Evolutionary conservation across 1,139 yeast species (phyloP).

Genomic region (Eremothecium cymbalariae): DNA sequence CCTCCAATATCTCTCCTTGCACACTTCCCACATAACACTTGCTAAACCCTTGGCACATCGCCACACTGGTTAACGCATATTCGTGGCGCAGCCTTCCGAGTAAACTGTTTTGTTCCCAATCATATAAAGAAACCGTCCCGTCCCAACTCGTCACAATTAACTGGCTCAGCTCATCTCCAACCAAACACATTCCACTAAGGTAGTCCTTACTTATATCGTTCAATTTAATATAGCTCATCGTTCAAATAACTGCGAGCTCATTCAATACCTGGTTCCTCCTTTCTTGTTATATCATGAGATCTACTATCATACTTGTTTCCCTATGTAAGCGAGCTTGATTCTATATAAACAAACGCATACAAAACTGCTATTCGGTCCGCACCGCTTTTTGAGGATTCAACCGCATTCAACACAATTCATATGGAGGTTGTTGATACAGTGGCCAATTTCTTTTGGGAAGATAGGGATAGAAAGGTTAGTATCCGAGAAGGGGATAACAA

Average conservation of each 20-base stretch:
- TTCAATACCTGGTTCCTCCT: too few relatives aligned
- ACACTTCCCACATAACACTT: constrained; percentile 25
- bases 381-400: background rate
- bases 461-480: constrained; percentile 9
- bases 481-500: constrained; percentile 6
- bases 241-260: too few relatives aligned
- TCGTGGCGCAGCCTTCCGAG: constrained; percentile 13
- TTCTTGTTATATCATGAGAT: too few relatives aligned
- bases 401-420: too few relatives aligned
- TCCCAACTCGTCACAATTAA: constrained; percentile 28
- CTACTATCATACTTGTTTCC: too few relatives aligned
- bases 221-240: constrained; percentile 17
- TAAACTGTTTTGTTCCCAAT: constrained; percentile 9
- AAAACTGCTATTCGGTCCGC: background rate
- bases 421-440: constrained; percentile 17
- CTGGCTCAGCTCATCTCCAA: constrained; percentile 10
- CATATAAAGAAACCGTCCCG: constrained; percentile 23
- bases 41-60: constrained; percentile 6
- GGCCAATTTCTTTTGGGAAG: constrained; percentile 22
- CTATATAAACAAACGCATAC: too few relatives aligned
- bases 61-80: constrained; percentile 17
- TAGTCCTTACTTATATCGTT: constrained; percentile 27
- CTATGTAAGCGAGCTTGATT: too few relatives aligned
- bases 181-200: constrained; percentile 21
- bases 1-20: constrained; percentile 25